Base-by-base conservation (phyloP, 192 early-diverging fungal species). In the Piromyces finnis region DNA sequence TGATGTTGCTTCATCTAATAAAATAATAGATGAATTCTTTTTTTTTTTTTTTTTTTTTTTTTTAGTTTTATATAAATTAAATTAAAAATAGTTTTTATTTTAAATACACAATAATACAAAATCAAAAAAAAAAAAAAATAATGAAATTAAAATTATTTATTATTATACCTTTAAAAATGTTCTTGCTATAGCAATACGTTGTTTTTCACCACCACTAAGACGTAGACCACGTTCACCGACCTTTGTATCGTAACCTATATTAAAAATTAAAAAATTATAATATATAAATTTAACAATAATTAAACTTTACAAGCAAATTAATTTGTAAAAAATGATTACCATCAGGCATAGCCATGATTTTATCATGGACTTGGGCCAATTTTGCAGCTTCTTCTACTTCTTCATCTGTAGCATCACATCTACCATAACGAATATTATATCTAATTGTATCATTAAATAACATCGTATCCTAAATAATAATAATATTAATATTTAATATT, bases 371-470 rank as follows among this genome's bases (percentile, higher is more conserved):
- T 80, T 95, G 93, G 0, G 94, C 93, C 13, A 90, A 90, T 79
- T 86, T 88, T 12, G 94, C 94, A 18, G 94, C 93, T 17, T 83
- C 82, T 15, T 87, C 84, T 16, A 95, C 90, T 79, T 94, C 90
- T 29, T 88, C 89, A 77, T 92, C 90, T 2, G 89, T 83, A 29
- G 94, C 93, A 78, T 87, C 80, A 15, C 87, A 82, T 30, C 86
- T 84, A 27, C 93, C 94, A 84, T 98, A 99, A 28, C 91, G 91
- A 83, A 99, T 97, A 85, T 99, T 99, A 89, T 95, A 97, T 77
- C 87, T 88, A 80, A 99, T 92, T 27, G 95, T 93, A 79, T 98
- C 95, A 84, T 99, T 99, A 87, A 98, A 98, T 28, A 98, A 88
- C 1, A 98, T 95, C 18, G 96, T 97, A 84, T 98, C 96, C 85